phyloP scores from a whole-genome alignment of 495 filamentous ascomycete genomes.

The Lentithecium fluviatile region DNA sequence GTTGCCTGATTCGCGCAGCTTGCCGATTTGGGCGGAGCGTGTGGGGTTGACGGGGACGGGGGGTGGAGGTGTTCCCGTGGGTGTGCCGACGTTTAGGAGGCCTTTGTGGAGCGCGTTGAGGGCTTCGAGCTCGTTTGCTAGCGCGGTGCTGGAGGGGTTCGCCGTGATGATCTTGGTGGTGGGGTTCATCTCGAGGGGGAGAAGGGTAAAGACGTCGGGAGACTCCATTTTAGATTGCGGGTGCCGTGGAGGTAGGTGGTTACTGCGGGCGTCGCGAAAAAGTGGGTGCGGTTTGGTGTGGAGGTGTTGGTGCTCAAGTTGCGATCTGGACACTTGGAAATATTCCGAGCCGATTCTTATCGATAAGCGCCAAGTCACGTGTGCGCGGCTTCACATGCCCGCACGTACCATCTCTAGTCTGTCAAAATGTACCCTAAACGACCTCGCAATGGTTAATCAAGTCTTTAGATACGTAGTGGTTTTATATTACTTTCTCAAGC shows the following conservation, averaged over 20 bases:
- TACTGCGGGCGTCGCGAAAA: background rate
- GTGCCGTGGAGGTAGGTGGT: background rate
- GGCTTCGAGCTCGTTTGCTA: conserved; percentile 38
- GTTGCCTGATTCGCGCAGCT: conserved; percentile 88
- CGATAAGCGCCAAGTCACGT: conserved; percentile 8
- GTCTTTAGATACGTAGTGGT: too few relatives aligned
- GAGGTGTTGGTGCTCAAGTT: background rate
- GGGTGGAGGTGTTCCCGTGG: conserved; percentile 31
- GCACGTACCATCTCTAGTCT: background rate
- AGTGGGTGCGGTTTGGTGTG: background rate
- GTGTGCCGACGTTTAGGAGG: conserved; percentile 41
- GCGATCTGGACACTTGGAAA: conserved; percentile 9
- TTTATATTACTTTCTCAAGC: too few relatives aligned
- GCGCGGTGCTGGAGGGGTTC: conserved; percentile 32
- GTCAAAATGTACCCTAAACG: too few relatives aligned
- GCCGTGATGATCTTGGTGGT: conserved; percentile 61
- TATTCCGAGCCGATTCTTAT: conserved; percentile 3
- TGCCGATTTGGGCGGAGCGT: conserved; percentile 69
- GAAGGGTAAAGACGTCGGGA: conserved; percentile 72
- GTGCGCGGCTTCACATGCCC: background rate
- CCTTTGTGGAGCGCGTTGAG: conserved; percentile 44
- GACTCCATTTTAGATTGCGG: conserved; percentile 14
- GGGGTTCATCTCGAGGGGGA: conserved; percentile 78
- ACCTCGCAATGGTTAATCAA: too few relatives aligned
- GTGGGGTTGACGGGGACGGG: conserved; percentile 38